Percentiles rank a stretch among this genome's conserved stretches.
Conservation (phyloP, 2,329 filamentous ascomycete genomes). For the Cytospora chrysosperma region DNA sequence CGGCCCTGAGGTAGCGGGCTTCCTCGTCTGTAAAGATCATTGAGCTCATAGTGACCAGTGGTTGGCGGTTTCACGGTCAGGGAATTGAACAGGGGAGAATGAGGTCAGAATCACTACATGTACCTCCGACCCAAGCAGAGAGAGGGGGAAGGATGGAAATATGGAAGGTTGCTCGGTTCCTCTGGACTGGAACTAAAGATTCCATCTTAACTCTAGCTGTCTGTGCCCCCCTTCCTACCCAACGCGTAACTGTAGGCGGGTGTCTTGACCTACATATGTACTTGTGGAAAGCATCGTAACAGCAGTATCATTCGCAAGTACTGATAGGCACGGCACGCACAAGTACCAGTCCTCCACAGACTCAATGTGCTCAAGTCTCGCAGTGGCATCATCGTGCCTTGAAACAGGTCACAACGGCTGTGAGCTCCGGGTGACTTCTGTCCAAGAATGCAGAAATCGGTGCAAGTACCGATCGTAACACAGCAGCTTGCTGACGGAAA, state of each 20-base stretch:
- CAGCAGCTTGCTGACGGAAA: neutral
- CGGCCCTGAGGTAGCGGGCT: constrained; percentile 39
- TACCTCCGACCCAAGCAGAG: neutral
- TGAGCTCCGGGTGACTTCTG: neutral
- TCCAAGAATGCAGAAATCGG: neutral
- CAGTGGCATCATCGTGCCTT: neutral
- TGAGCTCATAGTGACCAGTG: constrained; percentile 28
- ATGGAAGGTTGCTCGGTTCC: neutral
- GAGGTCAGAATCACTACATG: no score
- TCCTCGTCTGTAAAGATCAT: constrained; percentile 42
- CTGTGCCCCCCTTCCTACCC: neutral
- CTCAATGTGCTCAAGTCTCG: neutral
- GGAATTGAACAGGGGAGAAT: no score
- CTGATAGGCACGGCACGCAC: neutral
- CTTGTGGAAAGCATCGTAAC: neutral
- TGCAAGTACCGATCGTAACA: constrained; percentile 18
- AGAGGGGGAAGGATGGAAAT: neutral
- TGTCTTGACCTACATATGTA: neutral
- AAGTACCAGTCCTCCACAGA: neutral
- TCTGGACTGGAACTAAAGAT: neutral
- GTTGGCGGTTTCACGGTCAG: no score
- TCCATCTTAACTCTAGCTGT: neutral
- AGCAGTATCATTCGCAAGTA: neutral
- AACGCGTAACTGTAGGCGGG: neutral
- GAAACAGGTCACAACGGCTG: neutral